Conservation (phyloP, 345 rosid genomes). For the Salix viminalis region DNA sequence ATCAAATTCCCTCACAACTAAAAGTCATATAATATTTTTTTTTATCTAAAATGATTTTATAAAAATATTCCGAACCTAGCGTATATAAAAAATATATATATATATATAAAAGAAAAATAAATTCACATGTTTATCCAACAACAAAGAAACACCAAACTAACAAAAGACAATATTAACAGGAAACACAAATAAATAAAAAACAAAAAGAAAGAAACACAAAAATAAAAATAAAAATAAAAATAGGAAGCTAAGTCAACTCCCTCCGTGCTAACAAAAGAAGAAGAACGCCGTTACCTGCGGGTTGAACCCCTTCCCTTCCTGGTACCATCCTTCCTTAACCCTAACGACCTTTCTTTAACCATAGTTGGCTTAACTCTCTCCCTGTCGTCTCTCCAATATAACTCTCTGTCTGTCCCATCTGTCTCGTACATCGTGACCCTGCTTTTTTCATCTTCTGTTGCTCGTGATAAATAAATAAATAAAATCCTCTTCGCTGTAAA, state of each 20-base stretch:
- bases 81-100: no score
- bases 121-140: not conserved
- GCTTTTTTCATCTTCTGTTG: not conserved
- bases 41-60: no score
- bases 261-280: not conserved
- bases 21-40: no score
- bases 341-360: slow-evolving; percentile 10
- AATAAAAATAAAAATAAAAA: not conserved
- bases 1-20: no score
- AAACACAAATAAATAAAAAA: not conserved
- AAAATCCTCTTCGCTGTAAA: not conserved
- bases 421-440: not conserved
- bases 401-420: no score
- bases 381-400: not conserved
- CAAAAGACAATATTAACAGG: not conserved
- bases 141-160: not conserved
- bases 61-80: no score
- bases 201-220: not conserved
- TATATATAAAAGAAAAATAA: no score
- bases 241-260: not conserved
- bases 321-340: not conserved
- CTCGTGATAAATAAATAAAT: not conserved
- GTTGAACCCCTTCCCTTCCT: not conserved
- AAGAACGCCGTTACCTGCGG: slow-evolving; percentile 18
- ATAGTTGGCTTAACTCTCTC: not conserved